phyloP scores from a whole-genome alignment of 2,329 filamentous ascomycete species.

The Plectosphaerella cucumerina region DNA sequence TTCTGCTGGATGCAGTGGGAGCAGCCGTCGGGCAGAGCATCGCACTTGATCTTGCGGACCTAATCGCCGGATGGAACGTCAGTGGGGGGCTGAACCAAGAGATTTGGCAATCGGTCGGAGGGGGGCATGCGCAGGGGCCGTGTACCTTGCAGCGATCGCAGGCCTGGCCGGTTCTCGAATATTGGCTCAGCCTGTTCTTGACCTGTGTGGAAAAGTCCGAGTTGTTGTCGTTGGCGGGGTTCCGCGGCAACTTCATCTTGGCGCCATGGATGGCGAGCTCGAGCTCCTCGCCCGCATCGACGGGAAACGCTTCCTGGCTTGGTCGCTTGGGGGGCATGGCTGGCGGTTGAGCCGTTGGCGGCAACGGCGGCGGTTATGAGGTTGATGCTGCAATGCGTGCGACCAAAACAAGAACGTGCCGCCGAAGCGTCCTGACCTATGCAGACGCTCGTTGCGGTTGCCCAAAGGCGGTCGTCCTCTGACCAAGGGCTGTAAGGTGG shows the following conservation, averaged over 20 bases:
- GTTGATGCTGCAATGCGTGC: too few relatives aligned
- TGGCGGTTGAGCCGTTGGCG: neutral
- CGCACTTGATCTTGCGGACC: slow-evolving; percentile 85
- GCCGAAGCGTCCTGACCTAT: too few relatives aligned
- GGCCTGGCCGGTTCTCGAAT: slow-evolving; percentile 71
- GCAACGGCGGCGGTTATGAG: too few relatives aligned
- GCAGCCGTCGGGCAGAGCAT: slow-evolving; percentile 75
- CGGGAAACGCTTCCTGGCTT: neutral
- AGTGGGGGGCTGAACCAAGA: neutral
- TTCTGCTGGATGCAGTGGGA: slow-evolving; percentile 75
- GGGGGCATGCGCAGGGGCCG: slow-evolving; percentile 3
- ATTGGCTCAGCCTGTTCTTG: slow-evolving; percentile 51
- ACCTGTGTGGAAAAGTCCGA: slow-evolving; percentile 53
- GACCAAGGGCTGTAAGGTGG: too few relatives aligned
- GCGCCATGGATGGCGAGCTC: neutral
- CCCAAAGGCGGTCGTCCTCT: too few relatives aligned
- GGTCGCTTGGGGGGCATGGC: neutral
- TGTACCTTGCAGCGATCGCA: slow-evolving; percentile 84
- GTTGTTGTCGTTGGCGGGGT: slow-evolving; percentile 33
- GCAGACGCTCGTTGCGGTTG: too few relatives aligned
- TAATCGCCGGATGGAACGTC: slow-evolving; percentile 23
- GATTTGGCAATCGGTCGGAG: too few relatives aligned
- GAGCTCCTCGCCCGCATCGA: neutral
- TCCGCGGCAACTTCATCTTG: slow-evolving; percentile 45
- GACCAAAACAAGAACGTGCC: too few relatives aligned